Evolutionary conservation across 140 eudicot species (phyloP), one percentile per base, ranked within the genome.

Genomic region (Anethum foeniculum): DNA sequence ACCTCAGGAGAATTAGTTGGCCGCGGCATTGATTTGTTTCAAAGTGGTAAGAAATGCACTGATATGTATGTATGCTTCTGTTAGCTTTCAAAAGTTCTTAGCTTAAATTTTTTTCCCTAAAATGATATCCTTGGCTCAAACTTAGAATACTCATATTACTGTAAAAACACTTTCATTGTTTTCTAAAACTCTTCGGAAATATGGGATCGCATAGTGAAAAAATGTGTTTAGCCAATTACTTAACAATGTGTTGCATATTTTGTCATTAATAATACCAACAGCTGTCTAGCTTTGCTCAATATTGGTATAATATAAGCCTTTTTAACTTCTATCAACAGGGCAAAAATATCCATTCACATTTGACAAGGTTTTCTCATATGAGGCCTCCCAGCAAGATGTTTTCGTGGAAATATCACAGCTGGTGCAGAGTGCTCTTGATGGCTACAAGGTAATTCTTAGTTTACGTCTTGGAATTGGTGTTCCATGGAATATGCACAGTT

Each of bases 371-470:
- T 96, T 96, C 80, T 82, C 82, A 16, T 97, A 91, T 11, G 92
- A 88, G 32, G 94, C 95, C 41, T 77, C 96, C 13, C 99, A 96
- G 80, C 87, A 88, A 58, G 96, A 93, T 38, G 98, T 96, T 6
- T 96, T 96, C 81, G 92, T 84, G 86, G 99, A 96, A 78, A 96
- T 96, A 80, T 91, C 98, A 30, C 98, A 96, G 86, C 84, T 96
- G 30, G 97, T 96, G 18, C 99, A 96, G 84, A 96, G 99, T 83
- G 99, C 99, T 19, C 96, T 96, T 2, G 99, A 96, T 81, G 99
- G 99, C 28, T 96, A 96, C 51, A 96, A 96, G 99, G 99, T 96
- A 71, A 77, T 62, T 74, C 4, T 13, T 27, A 27, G 21, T 25
- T 75, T 12, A 47, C 1, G 41, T 4, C 32, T 3, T 75, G 51